These are phyloP conservation scores for Thelonectria olida DNA, from an alignment of 2,329 filamentous ascomycete species.

Conservation along the genomic window DNA sequence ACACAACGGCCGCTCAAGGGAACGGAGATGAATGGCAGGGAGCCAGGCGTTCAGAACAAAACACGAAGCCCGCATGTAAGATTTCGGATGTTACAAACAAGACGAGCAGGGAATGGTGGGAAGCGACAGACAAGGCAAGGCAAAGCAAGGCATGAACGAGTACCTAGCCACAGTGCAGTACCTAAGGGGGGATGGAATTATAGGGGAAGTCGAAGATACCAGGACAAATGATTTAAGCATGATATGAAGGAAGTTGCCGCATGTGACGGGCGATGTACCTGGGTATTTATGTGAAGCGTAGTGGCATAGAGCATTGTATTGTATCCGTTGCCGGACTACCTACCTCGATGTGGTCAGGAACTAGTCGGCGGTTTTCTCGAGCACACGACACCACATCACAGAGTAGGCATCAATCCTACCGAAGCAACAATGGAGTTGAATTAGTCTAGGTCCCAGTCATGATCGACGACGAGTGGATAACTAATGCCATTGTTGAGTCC, in stretches of 20 bases:
- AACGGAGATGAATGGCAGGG: slow-evolving; percentile 25
- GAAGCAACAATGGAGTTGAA: neutral
- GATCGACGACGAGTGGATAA: neutral
- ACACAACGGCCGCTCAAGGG: too few species aligned
- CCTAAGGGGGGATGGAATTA: slow-evolving; percentile 10
- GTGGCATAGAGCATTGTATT: too few species aligned
- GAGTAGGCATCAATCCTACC: too few species aligned
- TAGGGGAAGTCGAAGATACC: slow-evolving; percentile 23
- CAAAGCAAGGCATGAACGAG: slow-evolving; percentile 19
- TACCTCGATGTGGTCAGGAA: too few species aligned
- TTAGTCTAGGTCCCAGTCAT: neutral
- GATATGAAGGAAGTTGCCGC: neutral
- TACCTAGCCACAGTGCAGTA: slow-evolving; percentile 25
- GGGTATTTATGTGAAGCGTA: too few species aligned
- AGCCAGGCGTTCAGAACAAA: slow-evolving; percentile 42
- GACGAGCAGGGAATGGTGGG: slow-evolving; percentile 9
- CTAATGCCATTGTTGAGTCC: neutral
- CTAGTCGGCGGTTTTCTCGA: too few species aligned
- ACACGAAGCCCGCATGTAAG: slow-evolving; percentile 41
- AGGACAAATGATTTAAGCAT: slow-evolving; percentile 20
- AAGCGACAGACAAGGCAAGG: slow-evolving; percentile 24
- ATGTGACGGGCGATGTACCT: too few species aligned
- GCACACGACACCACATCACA: too few species aligned
- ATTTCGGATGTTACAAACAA: slow-evolving; percentile 34
- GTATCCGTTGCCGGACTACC: too few species aligned